Conservation (phyloP, 371 early-diverging fungal species). For the Mortierella sp. region DNA sequence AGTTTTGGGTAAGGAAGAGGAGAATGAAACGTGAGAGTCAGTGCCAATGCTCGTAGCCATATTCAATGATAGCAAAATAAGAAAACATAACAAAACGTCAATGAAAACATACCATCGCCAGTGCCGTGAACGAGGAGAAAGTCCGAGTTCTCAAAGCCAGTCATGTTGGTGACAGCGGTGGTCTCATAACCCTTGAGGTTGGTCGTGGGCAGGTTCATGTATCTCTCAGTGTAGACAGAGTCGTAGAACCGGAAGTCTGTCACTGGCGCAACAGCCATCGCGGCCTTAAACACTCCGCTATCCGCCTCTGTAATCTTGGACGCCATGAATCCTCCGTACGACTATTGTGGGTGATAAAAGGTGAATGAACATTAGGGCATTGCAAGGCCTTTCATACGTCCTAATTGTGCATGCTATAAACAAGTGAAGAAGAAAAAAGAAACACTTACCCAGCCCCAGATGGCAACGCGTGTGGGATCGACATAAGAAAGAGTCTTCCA, state of each 20-base stretch:
- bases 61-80: not conserved
- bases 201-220: conserved; percentile 88
- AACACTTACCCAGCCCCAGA: conserved; percentile 93
- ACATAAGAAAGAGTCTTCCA: conserved; percentile 81
- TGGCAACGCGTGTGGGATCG: conserved; percentile 84
- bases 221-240: conserved; percentile 96
- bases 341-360: conserved; percentile 59
- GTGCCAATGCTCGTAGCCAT: too few species aligned
- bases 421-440: not conserved
- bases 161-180: conserved; percentile 86
- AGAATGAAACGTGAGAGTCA: not conserved
- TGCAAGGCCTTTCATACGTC: not conserved
- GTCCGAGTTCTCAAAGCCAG: conserved; percentile 82
- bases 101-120: conserved; percentile 81
- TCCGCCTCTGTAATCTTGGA: conserved; percentile 89
- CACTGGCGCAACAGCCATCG: conserved; percentile 97
- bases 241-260: conserved; percentile 88
- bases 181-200: conserved; percentile 86
- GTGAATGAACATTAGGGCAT: not conserved
- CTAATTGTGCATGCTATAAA: not conserved
- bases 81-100: not conserved
- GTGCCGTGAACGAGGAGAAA: conserved; percentile 94
- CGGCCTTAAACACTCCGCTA: conserved; percentile 84
- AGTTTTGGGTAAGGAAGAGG: not conserved
- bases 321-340: conserved; percentile 95